Base-by-base conservation (phyloP, 345 rosid genomes). In the Gossypium mustelinum region DNA sequence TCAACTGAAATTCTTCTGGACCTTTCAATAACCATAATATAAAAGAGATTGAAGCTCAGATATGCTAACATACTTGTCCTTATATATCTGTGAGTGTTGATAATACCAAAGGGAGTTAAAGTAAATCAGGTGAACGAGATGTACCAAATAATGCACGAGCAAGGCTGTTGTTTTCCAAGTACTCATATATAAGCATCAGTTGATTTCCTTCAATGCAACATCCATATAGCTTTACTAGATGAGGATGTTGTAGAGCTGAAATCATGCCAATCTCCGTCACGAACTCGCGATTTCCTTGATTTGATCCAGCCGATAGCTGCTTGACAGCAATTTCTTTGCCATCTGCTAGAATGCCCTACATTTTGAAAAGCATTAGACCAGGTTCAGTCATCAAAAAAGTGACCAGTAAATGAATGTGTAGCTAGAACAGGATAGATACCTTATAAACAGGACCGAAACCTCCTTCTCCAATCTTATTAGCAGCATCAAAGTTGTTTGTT, bases 371-470 rank as follows among this genome's bases (percentile, higher is more conserved):
- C 41, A 34, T 34, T n/a, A 16, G 25, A 41, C 51, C 27, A n/a
- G 27, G 69, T 18, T 65, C 69, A 65, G 11, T 41, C 4, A 20
- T 20, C 0, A 20, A 34, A 34, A 2, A 48, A 43, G 59, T 34
- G 7, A 34, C 41, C 41, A 5, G 7, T 34, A 4, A 65, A 43
- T 3, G 17, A 62, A 62, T 34, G 6, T 62, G 20, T 62, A 29
- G 20, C 62, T 29, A 29, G 39, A 1, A 58, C 14, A 11, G 24
- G 74, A 56, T 29, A 88, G 74, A 60, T 43, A 88, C 92, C 92
- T 85, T 88, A 78, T 82, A 82, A 12, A 88, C 92, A 47, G 89
- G 88, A 73, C 92, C 92, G 2, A 88, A 88, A 17, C 89, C 91
- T 39, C 91, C 89, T 83, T 88, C 89, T 52, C 88, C 91, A 7